A percentile compares a stretch with the other conserved stretches of the same genome.
phyloP scores from a whole-genome alignment of 768 basidiomycete species.

The Tephrocybe sp. region DNA sequence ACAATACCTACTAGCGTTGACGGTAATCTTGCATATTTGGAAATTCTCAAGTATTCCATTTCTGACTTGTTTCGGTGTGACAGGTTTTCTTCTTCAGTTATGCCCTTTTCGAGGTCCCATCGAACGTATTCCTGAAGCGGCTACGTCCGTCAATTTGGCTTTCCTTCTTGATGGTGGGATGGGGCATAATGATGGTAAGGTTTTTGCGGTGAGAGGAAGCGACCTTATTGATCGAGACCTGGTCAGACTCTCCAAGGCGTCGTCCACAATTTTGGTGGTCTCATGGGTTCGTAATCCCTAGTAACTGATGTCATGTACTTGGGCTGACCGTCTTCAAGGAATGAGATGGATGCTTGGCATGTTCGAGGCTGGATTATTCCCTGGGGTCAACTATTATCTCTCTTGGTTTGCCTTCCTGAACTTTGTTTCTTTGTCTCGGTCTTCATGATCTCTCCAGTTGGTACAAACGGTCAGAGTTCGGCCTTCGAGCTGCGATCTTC shows the following conservation, averaged over 20 bases:
- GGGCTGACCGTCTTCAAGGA: slow-evolving; percentile 30
- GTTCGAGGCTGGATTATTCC: slow-evolving; percentile 70
- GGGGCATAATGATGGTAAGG: slow-evolving; percentile 74
- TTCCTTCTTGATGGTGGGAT: slow-evolving; percentile 66
- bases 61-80: neutral
- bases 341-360: slow-evolving; percentile 72
- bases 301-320: neutral
- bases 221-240: slow-evolving; percentile 13
- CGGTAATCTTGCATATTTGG: slow-evolving; percentile 32
- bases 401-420: slow-evolving; percentile 48
- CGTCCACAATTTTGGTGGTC: slow-evolving; percentile 63
- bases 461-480: slow-evolving; percentile 74
- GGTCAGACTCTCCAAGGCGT: slow-evolving; percentile 69
- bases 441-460: slow-evolving; percentile 26
- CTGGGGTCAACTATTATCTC: slow-evolving; percentile 68
- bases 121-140: slow-evolving; percentile 70
- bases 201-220: neutral
- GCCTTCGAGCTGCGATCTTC: slow-evolving; percentile 62
- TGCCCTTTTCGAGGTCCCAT: slow-evolving; percentile 74
- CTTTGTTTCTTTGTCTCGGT: neutral
- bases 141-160: slow-evolving; percentile 78
- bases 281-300: slow-evolving; percentile 47
- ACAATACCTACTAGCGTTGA: slow-evolving; percentile 64
- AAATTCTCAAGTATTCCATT: slow-evolving; percentile 1
- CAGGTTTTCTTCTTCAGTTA: slow-evolving; percentile 60